phyloP scores from a whole-genome alignment of 2,329 filamentous ascomycete species.

The Stachybotrys chartarum region DNA sequence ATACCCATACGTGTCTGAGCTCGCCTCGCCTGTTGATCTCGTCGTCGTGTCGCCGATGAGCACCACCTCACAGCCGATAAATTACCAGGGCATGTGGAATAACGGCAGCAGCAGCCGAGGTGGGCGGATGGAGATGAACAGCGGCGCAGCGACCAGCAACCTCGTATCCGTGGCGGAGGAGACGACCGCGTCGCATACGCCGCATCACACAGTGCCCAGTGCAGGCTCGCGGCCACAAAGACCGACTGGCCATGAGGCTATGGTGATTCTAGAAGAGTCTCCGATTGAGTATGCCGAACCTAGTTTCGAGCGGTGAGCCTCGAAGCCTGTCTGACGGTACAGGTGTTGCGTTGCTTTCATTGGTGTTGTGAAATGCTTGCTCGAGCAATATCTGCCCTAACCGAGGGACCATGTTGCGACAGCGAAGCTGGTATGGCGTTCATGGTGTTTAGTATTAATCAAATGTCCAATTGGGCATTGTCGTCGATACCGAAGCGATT shows the following conservation, averaged over 20 bases:
- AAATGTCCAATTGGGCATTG: too few species aligned
- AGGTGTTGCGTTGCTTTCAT: background rate
- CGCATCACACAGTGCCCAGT: too few species aligned
- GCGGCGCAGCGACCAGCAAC: background rate
- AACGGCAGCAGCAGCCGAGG: background rate
- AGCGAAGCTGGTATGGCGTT: too few species aligned
- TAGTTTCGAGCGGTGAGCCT: background rate
- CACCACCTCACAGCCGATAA: constrained; percentile 11
- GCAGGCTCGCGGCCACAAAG: too few species aligned
- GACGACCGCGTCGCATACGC: background rate
- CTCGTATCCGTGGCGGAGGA: background rate
- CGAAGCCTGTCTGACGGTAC: background rate
- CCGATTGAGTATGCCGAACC: background rate
- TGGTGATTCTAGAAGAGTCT: background rate
- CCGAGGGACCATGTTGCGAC: too few species aligned
- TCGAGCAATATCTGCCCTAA: too few species aligned
- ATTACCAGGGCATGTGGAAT: constrained; percentile 15
- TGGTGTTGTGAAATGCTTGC: background rate
- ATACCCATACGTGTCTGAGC: constrained; percentile 25
- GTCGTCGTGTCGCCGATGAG: background rate
- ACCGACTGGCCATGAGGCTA: too few species aligned
- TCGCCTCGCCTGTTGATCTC: constrained; percentile 16
- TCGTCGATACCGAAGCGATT: too few species aligned
- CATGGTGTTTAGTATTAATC: too few species aligned
- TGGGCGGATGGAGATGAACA: background rate